phyloP scores from a whole-genome alignment of 2,329 filamentous ascomycete species.

The Whalleya microplaca region DNA sequence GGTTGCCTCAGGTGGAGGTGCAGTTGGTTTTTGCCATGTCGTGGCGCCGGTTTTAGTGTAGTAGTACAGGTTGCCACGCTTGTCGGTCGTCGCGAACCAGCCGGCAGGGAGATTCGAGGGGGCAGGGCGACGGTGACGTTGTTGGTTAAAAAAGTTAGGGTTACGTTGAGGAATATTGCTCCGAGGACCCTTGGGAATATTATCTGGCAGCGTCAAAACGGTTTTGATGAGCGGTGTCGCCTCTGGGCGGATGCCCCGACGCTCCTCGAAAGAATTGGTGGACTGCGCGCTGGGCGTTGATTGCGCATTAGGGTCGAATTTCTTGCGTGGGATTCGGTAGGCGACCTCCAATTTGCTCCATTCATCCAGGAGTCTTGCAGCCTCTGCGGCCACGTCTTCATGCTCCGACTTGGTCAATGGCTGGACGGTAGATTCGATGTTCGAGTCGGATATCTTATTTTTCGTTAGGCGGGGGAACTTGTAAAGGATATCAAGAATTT shows the following conservation, averaged over 20 bases:
- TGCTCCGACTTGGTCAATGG: constrained; percentile 70
- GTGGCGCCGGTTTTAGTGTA: constrained; percentile 79
- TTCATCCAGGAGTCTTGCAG: constrained; percentile 72
- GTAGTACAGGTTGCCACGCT: constrained; percentile 77
- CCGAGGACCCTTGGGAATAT: constrained; percentile 62
- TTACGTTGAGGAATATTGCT: constrained; percentile 62
- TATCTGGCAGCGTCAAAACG: constrained; percentile 48
- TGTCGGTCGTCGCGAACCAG: constrained; percentile 79
- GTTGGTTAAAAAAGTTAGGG: constrained; percentile 53
- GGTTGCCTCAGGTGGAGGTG: constrained; percentile 64
- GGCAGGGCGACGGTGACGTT: constrained; percentile 58
- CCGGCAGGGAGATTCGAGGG: constrained; percentile 70
- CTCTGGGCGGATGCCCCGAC: constrained; percentile 61
- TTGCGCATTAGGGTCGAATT: constrained; percentile 71
- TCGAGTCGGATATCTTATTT: constrained; percentile 96
- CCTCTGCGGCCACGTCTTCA: constrained; percentile 73
- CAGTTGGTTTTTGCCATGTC: constrained; percentile 80
- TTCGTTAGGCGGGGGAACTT: constrained; percentile 87
- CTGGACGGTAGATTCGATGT: constrained; percentile 83
- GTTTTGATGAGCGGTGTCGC: constrained; percentile 45
- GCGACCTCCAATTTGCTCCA: constrained; percentile 91
- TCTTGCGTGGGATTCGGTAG: constrained; percentile 91
- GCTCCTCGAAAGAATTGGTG: constrained; percentile 64
- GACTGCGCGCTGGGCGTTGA: constrained; percentile 42
- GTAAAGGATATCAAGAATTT: constrained; percentile 87